These are phyloP conservation scores for Eremothecium cymbalariae DNA, from an alignment of 1,139 yeast genomes.

Conservation along the genomic window DNA sequence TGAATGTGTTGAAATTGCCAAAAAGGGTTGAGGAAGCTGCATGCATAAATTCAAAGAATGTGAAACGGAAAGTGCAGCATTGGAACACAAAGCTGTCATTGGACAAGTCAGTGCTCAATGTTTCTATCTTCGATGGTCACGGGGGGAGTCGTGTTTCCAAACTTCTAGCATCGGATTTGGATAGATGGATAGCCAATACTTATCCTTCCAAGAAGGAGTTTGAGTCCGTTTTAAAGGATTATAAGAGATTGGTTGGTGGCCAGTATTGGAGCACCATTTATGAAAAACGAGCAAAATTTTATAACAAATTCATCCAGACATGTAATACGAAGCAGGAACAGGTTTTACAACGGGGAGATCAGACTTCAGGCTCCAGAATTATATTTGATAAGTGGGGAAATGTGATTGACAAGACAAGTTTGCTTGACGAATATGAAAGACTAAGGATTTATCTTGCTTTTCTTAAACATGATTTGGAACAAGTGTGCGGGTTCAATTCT, in stretches of 20 bases:
- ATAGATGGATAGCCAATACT: constrained; percentile 47
- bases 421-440: constrained; percentile 28
- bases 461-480: constrained; percentile 50
- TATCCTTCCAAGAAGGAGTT: constrained; percentile 29
- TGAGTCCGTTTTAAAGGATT: constrained; percentile 40
- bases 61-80: constrained; percentile 14
- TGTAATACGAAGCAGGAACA: constrained; percentile 36
- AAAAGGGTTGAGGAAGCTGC: constrained; percentile 32
- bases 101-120: constrained; percentile 43
- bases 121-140: constrained; percentile 85
- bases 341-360: constrained; percentile 16
- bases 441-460: constrained; percentile 55
- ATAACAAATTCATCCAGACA: constrained; percentile 37
- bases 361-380: constrained; percentile 35
- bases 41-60: constrained; percentile 15
- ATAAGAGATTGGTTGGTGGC: constrained; percentile 49
- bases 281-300: constrained; percentile 40
- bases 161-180: constrained; percentile 48
- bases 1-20: constrained; percentile 32
- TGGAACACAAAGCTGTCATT: constrained; percentile 14
- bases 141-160: constrained; percentile 75
- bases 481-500: constrained; percentile 27
- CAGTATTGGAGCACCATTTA: constrained; percentile 86
- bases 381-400: constrained; percentile 33
- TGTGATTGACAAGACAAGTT: constrained; percentile 30